phyloP scores from a whole-genome alignment of 2,329 filamentous ascomycete species.

The Sclerotinia subarctica region DNA sequence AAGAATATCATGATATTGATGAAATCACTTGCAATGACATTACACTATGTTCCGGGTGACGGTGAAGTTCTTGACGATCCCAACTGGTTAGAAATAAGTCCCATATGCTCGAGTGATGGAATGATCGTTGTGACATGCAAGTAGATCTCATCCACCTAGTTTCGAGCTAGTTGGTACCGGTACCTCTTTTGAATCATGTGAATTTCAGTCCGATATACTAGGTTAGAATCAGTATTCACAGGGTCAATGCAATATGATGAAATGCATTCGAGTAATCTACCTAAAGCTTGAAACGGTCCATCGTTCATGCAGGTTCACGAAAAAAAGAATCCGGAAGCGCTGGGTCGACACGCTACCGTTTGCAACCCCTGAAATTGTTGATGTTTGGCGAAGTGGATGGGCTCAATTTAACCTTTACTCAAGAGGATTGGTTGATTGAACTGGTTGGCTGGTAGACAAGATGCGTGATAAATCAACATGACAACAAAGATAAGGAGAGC shows the following conservation, averaged over 20 bases:
- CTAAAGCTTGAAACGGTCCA: background rate
- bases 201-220: background rate
- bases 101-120: background rate
- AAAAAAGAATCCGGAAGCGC: background rate
- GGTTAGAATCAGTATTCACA: background rate
- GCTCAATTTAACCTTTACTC: background rate
- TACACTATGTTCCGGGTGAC: background rate
- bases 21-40: background rate
- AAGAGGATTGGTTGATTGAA: background rate
- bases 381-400: conserved; percentile 6
- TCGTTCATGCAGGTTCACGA: background rate
- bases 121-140: background rate
- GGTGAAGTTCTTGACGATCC: background rate
- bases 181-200: too few species aligned
- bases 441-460: conserved; percentile 15
- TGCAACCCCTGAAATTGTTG: background rate
- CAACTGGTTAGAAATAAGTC: background rate
- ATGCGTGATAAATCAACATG: background rate
- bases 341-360: background rate
- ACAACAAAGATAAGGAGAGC: background rate
- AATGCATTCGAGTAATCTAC: background rate
- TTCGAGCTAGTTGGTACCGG: too few species aligned
- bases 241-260: background rate
- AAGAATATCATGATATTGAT: conserved; percentile 5
- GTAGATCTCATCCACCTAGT: background rate